Evolutionary conservation across 2,329 filamentous ascomycete genomes (phyloP), one percentile per base, ranked within the genome.

Genomic region (Fusarium heterosporum): DNA sequence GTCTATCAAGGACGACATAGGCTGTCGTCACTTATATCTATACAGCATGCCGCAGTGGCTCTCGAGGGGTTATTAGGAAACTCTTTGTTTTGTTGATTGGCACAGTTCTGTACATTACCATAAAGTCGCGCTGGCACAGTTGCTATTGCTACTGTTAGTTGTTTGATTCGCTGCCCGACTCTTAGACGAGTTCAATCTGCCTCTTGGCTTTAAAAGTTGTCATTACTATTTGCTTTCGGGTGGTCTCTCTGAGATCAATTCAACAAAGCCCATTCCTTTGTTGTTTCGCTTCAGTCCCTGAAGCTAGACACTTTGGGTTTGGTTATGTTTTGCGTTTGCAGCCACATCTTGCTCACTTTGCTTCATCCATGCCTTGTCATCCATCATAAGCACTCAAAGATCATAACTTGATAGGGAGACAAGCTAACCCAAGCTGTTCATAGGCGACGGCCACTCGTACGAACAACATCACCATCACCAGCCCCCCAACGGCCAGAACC

Each of bases 401-500:
- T 36, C 56, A 34, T 34, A 66, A 39, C 41, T n/a, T 25, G 48
- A 50, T 53, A 41, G 49, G 57, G 60, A 69, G 57, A 62, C 51
- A 56, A 66, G 73, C 75, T 77, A 76, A 77, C 71, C 52, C 46
- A 55, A 52, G 29, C 38, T 75, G 74, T 63, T 75, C 68, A 72
- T 79, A 87, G 89, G 85, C 78, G 87, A 86, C 77, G 85, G 85
- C 80, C 85, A 85, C 72, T 74, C 82, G 74, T 89, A 89, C 81
- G 84, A 88, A 78, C 84, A 90, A 75, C 90, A 90, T 77, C 90
- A 92, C 75, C 85, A 92, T 75, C 85, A 87, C 71, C 87, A 87
- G 75, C 82, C 86, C 59, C 86, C 85, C 58, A 85, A 83, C 71
- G 83, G 82, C 47, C 81, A 85, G 64, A 79, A 82, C 61, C 78